Evolutionary conservation across 176 grass and related monocot species (phyloP), one percentile per base, ranked within the genome.

Genomic region (Rhynchospora breviuscula): DNA sequence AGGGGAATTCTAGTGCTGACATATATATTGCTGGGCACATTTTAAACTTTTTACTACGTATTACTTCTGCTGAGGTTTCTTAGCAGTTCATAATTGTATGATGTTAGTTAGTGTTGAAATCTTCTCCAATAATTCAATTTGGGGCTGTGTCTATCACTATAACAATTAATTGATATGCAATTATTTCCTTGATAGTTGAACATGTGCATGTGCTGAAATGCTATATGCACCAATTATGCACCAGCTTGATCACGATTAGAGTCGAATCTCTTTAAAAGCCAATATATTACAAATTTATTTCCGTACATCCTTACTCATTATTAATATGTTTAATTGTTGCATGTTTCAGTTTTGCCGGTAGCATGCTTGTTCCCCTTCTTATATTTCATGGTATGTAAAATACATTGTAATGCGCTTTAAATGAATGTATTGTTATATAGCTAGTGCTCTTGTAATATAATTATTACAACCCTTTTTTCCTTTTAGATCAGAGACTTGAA

Each of bases 401-500:
- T 79, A 73, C 10, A 15, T 7, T 33, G 17, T 68, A 59, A 5
- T 43, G 31, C 15, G 2, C 2, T 12, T 80, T 63, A 65, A 59
- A 19, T 67, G 68, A 62, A 22, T 77, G 29, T 66, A 47, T 83
- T 60, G 52, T 63, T 62, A 7, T 63, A 3, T 63, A 65, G 33
- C 73, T 26, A 67, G 18, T 53, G 22, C 43, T 79, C 54, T 48
- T 18, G 8, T 52, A 18, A 66, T 68, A 75, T 75, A 33, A 49
- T 15, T 45, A 11, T 85, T 0, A 69, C 62, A 5, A 22, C 15
- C 3, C 60, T 29, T 51, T 65, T 54, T 62, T 43, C 63, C 10
- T 56, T 85, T 23, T 53, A 97, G 94, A 92, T 97, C 86, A 90
- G 94, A 89, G 94, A 97, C 29, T 85, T 97, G 85, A 26, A 89